Evolutionary conservation across 176 grass and related monocot species (phyloP).

Genomic region (Alloteropsis semialata): DNA sequence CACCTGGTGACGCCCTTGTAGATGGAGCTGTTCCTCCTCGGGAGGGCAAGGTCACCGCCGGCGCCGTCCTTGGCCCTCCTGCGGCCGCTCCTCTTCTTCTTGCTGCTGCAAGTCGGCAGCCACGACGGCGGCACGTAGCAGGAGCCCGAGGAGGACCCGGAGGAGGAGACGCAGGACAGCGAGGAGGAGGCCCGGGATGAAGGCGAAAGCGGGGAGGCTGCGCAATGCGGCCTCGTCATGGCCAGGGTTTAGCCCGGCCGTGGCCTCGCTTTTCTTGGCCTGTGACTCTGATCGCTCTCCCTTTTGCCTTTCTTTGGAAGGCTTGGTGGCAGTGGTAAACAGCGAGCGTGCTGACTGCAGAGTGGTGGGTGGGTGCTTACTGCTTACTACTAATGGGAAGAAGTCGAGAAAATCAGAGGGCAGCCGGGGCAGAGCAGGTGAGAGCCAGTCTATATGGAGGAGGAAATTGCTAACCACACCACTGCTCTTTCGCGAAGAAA

Average conservation of each 20-base stretch:
- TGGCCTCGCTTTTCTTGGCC: not conserved
- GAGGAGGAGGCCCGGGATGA: not conserved
- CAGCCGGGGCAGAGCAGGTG: not conserved
- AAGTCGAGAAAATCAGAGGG: not conserved
- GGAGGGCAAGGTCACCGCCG: not conserved
- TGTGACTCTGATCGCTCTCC: not conserved
- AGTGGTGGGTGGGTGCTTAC: not conserved
- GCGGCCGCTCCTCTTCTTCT: constrained; percentile 23
- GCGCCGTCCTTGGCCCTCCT: constrained; percentile 11
- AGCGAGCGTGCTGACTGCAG: not conserved
- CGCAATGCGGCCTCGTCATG: constrained; percentile 12
- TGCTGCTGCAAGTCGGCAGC: not conserved
- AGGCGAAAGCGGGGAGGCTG: constrained; percentile 17
- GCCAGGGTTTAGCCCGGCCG: not conserved
- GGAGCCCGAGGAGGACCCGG: constrained; percentile 19
- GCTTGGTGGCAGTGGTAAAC: not conserved
- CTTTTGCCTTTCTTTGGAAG: not conserved
- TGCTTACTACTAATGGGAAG: not conserved
- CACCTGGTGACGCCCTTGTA: constrained; percentile 79
- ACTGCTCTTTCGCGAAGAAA: not conserved
- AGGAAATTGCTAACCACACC: not conserved
- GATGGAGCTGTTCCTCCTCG: constrained; percentile 51
- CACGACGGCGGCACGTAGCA: constrained; percentile 27
- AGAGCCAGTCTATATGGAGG: not conserved
- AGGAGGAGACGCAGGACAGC: constrained; percentile 14